Evolutionary conservation across 2,329 filamentous ascomycete genomes (phyloP).

Genomic region (Parafenestella ontariensis): DNA sequence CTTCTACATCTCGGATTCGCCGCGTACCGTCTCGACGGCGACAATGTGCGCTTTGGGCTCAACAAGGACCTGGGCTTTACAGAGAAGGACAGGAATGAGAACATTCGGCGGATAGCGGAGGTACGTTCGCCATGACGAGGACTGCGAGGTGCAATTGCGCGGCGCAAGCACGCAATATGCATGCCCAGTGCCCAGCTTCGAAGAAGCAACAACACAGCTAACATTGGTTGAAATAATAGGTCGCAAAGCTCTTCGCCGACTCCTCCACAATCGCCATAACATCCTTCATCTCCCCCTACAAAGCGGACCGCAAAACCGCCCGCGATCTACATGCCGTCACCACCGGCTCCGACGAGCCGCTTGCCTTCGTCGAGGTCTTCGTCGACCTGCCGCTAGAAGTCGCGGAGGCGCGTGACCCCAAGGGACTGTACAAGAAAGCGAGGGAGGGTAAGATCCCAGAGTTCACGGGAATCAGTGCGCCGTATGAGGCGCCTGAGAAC

Average conservation of each 20-base stretch:
- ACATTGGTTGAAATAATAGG: slow-evolving; percentile 53
- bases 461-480: slow-evolving; percentile 93
- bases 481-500: slow-evolving; percentile 87
- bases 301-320: slow-evolving; percentile 82
- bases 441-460: slow-evolving; percentile 93
- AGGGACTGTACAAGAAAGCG: slow-evolving; percentile 98
- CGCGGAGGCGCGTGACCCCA: slow-evolving; percentile 93
- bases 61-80: slow-evolving; percentile 98
- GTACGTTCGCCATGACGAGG: slow-evolving; percentile 34
- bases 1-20: slow-evolving; percentile 83
- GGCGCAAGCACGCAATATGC: slow-evolving; percentile 23
- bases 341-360: slow-evolving; percentile 62
- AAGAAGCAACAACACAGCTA: slow-evolving; percentile 1
- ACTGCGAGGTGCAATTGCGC: neutral
- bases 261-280: slow-evolving; percentile 86
- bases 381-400: slow-evolving; percentile 91
- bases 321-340: slow-evolving; percentile 77
- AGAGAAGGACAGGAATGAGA: slow-evolving; percentile 93
- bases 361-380: slow-evolving; percentile 93
- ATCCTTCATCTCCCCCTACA: slow-evolving; percentile 96
- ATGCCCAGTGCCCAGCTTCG: slow-evolving; percentile 1
- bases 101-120: slow-evolving; percentile 95
- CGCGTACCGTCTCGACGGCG: slow-evolving; percentile 94
- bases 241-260: slow-evolving; percentile 96
- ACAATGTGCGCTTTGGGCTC: slow-evolving; percentile 97